Percentiles rank a stretch among this genome's conserved stretches.
These are phyloP conservation scores for Hygrophoropsis aurantiaca DNA, from an alignment of 768 basidiomycete genomes.

Conservation along the genomic window DNA sequence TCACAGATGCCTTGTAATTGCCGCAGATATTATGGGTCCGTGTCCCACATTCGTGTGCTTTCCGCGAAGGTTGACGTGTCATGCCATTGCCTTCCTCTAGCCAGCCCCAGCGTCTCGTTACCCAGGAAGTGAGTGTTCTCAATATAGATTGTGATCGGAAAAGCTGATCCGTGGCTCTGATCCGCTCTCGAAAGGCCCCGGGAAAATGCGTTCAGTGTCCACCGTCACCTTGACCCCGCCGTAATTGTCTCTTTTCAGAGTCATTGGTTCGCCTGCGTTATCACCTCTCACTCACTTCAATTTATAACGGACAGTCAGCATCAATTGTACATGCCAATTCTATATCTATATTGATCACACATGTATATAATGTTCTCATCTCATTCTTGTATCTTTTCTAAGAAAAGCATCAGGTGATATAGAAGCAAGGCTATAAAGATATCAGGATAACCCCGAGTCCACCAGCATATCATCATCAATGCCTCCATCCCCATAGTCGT, in stretches of 20 bases:
- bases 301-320: background rate
- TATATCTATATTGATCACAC: constrained; percentile 9
- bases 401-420: background rate
- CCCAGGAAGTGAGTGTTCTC: constrained; percentile 39
- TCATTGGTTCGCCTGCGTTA: background rate
- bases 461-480: constrained; percentile 62
- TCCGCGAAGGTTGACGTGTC: constrained; percentile 5
- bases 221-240: constrained; percentile 1
- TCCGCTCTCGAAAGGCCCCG: constrained; percentile 26
- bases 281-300: background rate
- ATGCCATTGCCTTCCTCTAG: constrained; percentile 21
- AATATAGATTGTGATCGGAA: constrained; percentile 3
- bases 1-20: constrained; percentile 42
- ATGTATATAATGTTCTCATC: constrained; percentile 16
- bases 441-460: constrained; percentile 46
- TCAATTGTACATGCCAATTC: constrained; percentile 10
- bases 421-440: background rate
- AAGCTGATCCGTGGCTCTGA: constrained; percentile 12
- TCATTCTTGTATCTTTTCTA: constrained; percentile 4
- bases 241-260: background rate
- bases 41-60: constrained; percentile 2
- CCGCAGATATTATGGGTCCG: constrained; percentile 56
- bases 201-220: constrained; percentile 41
- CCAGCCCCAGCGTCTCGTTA: constrained; percentile 54
- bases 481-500: constrained; percentile 66